Evolutionary conservation across 371 early-diverging fungal genomes (phyloP).

Genomic region (Chytridium lagenaria): DNA sequence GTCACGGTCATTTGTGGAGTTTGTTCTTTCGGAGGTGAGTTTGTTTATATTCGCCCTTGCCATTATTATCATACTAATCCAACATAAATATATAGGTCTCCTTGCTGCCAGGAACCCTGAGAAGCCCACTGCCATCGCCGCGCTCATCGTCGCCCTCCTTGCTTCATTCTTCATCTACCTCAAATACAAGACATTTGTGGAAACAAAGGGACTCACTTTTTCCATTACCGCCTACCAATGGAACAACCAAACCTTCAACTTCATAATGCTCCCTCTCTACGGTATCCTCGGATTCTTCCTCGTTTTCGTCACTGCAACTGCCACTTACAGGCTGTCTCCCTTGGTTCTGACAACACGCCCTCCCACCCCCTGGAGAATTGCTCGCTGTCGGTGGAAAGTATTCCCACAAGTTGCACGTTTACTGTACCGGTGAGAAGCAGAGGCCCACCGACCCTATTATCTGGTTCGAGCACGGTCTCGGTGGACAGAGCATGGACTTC

Average conservation of each 20-base stretch:
- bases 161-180: not conserved
- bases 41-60: not conserved
- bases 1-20: not conserved
- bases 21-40: not conserved
- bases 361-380: not conserved
- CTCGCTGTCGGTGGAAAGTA: not conserved
- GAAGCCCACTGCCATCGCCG: not conserved
- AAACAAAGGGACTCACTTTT: not conserved
- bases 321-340: constrained; percentile 6
- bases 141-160: not conserved
- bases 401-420: constrained; percentile 12
- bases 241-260: not conserved
- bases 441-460: constrained; percentile 14
- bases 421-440: constrained; percentile 17
- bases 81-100: not conserved
- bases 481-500: constrained; percentile 11
- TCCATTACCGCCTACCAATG: not conserved
- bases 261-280: not conserved
- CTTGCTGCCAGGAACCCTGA: constrained; percentile 10
- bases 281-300: constrained; percentile 1
- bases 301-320: not conserved
- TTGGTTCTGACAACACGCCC: not conserved
- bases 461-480: constrained; percentile 26
- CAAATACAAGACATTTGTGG: not conserved
- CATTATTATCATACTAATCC: not conserved